Base-by-base conservation (phyloP, 1,284 basidiomycete species). In the Ustilago loliicola region DNA sequence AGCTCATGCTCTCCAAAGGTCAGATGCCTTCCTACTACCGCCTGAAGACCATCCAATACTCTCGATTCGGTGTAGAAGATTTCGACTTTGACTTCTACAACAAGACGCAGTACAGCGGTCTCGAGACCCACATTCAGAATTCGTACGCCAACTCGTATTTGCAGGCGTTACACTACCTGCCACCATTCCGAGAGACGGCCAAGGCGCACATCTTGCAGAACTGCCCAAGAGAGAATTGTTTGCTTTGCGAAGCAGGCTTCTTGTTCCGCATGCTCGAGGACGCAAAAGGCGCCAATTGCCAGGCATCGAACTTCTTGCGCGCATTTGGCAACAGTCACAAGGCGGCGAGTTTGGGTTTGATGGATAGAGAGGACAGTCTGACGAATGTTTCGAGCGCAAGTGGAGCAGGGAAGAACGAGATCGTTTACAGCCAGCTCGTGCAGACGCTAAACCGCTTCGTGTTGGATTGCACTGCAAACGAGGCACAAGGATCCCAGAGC, bases 31-130 rank as follows among this genome's bases (percentile, higher is more conserved):
- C 90, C 68, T 91, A 92, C 77, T 99, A 97, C 86, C 91, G 93
- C 51, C 92, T 93, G 83, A 95, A 98, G 47, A 95, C 97, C 87
- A 99, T 99, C 83, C 95, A 97, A 87, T 99, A 99, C 87, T 96
- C 94, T 54, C 95, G 95, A 82, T 99, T 99, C 80, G 96, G 96
- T n/a, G 94, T 98, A 29, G 96, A 96, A 86, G 96, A 99, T 87
- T 99, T 99, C 84, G 97, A 99, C 86, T 99, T 99, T 84, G 96
- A 90, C 38, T 83, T 77, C 62, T 85, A 85, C 81, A 85, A 84
- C 75, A 64, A 70, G 83, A 98, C 97, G 0, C 86, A 90, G 29
- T 95, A 91, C 84, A 95, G 94, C 67, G 97, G 97, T 4, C 89
- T 99, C 56, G 97, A 99, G 87, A 98, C 96, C 1, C 95, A 99